phyloP scores from a whole-genome alignment of 2,329 filamentous ascomycete genomes.

The Aspergillus novofumigatus region DNA sequence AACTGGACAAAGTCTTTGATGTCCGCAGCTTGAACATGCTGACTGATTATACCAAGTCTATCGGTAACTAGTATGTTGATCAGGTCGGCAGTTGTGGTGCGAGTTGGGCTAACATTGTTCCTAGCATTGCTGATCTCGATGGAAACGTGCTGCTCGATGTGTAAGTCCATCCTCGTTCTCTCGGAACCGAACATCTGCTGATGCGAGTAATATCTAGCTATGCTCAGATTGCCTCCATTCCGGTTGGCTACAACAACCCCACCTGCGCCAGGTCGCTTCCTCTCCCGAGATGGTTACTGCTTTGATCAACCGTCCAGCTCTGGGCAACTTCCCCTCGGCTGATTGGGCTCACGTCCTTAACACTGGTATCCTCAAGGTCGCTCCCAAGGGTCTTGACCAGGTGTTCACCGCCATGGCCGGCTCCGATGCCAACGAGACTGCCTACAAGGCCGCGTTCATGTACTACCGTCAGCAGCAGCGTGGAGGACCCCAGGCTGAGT shows the following conservation, averaged over 20 bases:
- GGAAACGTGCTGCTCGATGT: constrained; percentile 51
- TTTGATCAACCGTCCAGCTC: constrained; percentile 81
- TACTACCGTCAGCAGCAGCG: constrained; percentile 78
- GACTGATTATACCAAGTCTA: constrained; percentile 67
- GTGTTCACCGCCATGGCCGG: constrained; percentile 88
- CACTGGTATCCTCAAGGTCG: constrained; percentile 74
- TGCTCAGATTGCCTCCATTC: constrained; percentile 89
- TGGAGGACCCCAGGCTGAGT: constrained; percentile 71
- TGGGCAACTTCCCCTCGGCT: constrained; percentile 84
- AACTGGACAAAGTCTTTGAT: constrained; percentile 77
- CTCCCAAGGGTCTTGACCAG: constrained; percentile 77
- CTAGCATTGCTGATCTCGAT: constrained; percentile 48
- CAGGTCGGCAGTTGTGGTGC: neutral
- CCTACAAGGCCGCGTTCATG: constrained; percentile 96
- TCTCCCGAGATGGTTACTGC: constrained; percentile 75
- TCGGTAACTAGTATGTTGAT: constrained; percentile 66
- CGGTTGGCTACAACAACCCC: constrained; percentile 86
- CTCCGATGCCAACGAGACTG: constrained; percentile 89
- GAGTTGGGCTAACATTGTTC: constrained; percentile 13
- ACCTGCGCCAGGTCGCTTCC: constrained; percentile 64
- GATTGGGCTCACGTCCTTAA: constrained; percentile 79
- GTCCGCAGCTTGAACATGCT: constrained; percentile 82
- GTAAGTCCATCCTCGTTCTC: constrained; percentile 26
- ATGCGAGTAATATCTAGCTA: constrained; percentile 49
- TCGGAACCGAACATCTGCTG: neutral